phyloP scores from a whole-genome alignment of 108 stramenopile genomes.

The Licmophora abbreviata region DNA sequence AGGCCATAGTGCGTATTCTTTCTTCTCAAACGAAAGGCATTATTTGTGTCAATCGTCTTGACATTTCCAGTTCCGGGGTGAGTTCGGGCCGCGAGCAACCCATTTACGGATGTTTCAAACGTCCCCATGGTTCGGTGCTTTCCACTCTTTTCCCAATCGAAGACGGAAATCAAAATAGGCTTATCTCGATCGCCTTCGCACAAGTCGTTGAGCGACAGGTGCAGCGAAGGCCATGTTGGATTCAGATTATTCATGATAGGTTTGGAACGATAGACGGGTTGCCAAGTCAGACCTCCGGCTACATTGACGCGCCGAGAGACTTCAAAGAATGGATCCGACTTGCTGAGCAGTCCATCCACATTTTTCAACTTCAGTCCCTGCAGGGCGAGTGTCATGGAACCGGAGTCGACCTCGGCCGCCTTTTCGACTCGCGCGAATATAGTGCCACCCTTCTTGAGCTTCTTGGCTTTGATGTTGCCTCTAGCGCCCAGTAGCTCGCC shows the following conservation, averaged over 20 bases:
- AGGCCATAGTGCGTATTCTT: constrained; percentile 7
- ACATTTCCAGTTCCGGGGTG: neutral
- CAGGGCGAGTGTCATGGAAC: constrained; percentile 11
- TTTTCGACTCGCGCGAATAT: constrained; percentile 41
- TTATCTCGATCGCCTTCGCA: constrained; percentile 48
- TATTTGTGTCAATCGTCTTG: constrained; percentile 11
- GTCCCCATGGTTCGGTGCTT: constrained; percentile 62
- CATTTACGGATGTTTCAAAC: constrained; percentile 57
- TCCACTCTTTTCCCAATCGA: constrained; percentile 55
- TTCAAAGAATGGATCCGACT: constrained; percentile 74
- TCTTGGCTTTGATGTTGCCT: constrained; percentile 12
- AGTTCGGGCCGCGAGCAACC: constrained; percentile 8
- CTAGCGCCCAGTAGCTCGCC: constrained; percentile 6
- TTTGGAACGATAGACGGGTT: constrained; percentile 43
- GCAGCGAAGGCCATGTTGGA: constrained; percentile 50
- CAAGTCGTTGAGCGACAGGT: constrained; percentile 35
- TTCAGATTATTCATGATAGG: constrained; percentile 47
- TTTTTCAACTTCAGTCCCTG: constrained; percentile 66
- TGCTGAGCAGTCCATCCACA: constrained; percentile 69
- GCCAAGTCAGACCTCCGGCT: constrained; percentile 45
- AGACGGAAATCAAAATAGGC: constrained; percentile 48
- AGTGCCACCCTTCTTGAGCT: constrained; percentile 15
- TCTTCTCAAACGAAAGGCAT: constrained; percentile 5
- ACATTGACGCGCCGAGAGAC: constrained; percentile 27
- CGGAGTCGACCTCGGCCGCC: neutral